Evolutionary conservation across 2,329 filamentous ascomycete genomes (phyloP).

Genomic region (Cercospora zeae-maydis): DNA sequence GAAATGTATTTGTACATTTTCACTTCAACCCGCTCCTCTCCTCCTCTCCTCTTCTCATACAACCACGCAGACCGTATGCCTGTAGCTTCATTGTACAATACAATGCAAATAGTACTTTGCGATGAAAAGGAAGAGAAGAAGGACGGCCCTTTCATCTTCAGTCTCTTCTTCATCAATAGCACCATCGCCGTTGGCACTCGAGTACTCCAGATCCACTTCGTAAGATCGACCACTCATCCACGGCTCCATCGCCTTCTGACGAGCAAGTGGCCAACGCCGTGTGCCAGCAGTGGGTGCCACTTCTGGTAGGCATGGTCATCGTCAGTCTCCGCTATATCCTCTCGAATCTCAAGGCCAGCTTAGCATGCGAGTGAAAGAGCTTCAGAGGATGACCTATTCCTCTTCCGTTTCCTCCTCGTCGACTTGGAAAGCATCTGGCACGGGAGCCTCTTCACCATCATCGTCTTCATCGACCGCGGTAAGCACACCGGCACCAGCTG

Average conservation of each 20-base stretch:
- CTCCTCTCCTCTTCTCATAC: neutral
- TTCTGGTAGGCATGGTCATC: no score
- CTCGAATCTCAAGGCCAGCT: neutral
- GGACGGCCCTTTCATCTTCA: neutral
- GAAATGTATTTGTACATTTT: neutral
- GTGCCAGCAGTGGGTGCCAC: no score
- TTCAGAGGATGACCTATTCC: conserved; percentile 16
- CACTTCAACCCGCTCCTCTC: neutral
- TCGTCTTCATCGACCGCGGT: conserved; percentile 84
- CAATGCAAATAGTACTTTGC: neutral
- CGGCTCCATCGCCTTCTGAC: neutral
- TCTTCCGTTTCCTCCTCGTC: conserved; percentile 58
- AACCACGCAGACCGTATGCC: neutral
- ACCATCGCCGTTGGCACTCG: neutral
- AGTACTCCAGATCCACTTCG: neutral
- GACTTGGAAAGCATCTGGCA: conserved; percentile 74
- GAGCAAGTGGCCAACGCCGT: no score
- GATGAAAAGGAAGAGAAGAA: no score
- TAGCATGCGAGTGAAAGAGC: neutral
- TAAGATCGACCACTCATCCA: neutral
- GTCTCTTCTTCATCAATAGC: neutral
- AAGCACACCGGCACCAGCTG: conserved; percentile 65
- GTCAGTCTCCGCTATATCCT: no score
- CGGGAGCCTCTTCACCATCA: conserved; percentile 66
- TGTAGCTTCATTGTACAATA: neutral